phyloP scores from a whole-genome alignment of 2,329 filamentous ascomycete species.

The Aureobasidium pullulans region DNA sequence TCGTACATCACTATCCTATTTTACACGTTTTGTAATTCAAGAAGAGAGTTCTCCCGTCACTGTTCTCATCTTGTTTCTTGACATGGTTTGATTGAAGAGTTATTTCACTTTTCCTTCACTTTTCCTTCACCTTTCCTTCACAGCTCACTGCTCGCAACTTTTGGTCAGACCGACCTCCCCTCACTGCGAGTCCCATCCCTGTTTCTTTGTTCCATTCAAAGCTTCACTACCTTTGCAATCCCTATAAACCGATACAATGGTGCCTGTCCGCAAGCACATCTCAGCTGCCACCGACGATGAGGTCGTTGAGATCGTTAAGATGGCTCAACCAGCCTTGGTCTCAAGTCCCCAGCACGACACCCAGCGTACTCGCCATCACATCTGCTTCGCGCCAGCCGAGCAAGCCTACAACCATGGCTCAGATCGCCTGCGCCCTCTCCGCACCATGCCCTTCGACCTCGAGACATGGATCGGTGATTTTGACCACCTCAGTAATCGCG shows the following conservation, averaged over 20 bases:
- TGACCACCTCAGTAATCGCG: neutral
- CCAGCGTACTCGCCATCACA: too few species aligned
- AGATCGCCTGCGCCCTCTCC: neutral
- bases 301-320: neutral
- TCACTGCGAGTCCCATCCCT: too few species aligned
- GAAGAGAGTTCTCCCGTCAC: neutral
- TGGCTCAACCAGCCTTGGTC: too few species aligned
- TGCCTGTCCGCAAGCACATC: neutral
- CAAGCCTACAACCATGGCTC: neutral
- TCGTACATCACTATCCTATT: constrained; percentile 1
- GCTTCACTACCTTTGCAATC: neutral
- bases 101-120: too few species aligned
- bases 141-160: too few species aligned
- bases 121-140: too few species aligned
- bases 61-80: too few species aligned
- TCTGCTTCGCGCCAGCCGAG: neutral
- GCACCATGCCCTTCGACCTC: neutral
- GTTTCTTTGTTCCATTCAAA: too few species aligned
- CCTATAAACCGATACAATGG: neutral
- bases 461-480: neutral
- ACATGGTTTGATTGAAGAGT: too few species aligned
- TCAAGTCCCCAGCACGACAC: neutral
- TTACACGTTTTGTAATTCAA: neutral
- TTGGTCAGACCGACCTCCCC: too few species aligned
- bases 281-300: neutral